phyloP scores from a whole-genome alignment of 129 eudicot species.

The Apium graveolens region DNA sequence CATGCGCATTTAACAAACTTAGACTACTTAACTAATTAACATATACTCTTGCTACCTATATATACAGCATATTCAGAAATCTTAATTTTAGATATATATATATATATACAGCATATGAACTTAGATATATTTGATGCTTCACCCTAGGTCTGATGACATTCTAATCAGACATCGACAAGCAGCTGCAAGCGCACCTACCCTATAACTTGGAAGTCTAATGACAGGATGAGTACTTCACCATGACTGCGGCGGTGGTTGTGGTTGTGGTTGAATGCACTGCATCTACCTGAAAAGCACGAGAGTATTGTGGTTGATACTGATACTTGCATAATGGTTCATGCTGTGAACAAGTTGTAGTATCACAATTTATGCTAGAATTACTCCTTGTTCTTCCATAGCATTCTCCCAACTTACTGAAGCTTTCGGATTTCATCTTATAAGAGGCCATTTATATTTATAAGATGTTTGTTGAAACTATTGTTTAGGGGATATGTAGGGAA shows the following conservation, averaged over 20 bases:
- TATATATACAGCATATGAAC: too few relatives aligned
- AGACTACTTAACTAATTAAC: neutral
- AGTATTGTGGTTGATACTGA: slow-evolving; percentile 32
- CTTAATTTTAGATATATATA: too few relatives aligned
- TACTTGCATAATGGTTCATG: slow-evolving; percentile 35
- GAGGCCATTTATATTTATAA: neutral
- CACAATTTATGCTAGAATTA: neutral
- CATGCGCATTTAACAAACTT: neutral
- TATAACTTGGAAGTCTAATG: slow-evolving; percentile 7
- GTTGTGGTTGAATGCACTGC: neutral
- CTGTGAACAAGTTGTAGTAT: slow-evolving; percentile 7
- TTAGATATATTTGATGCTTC: neutral
- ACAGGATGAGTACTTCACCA: neutral
- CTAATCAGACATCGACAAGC: neutral
- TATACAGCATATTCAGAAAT: neutral
- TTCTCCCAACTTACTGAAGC: slow-evolving; percentile 15
- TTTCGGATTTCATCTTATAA: slow-evolving; percentile 19
- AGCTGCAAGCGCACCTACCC: slow-evolving; percentile 15
- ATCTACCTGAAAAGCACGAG: slow-evolving; percentile 22
- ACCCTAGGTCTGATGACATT: neutral
- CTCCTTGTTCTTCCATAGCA: slow-evolving; percentile 9
- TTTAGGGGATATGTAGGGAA: neutral
- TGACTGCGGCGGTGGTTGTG: neutral
- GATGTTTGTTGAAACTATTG: neutral
- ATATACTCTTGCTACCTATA: neutral